Evolutionary conservation across 116 monocot genomes (phyloP).

Genomic region (Trichopus zeylanicus): DNA sequence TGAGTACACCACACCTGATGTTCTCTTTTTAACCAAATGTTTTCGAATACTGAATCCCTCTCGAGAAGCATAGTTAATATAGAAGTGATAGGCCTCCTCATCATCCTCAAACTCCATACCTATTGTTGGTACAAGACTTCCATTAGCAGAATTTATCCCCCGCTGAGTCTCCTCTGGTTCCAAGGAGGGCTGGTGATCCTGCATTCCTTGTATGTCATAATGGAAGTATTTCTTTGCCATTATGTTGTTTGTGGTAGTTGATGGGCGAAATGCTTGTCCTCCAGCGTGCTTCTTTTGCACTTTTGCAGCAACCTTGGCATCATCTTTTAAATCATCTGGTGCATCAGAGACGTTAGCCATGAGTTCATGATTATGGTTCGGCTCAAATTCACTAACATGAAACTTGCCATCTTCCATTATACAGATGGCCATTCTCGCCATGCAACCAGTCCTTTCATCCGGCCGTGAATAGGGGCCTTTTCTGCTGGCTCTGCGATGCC

Average conservation of each 20-base stretch:
- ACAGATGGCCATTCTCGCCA: slow-evolving; percentile 32
- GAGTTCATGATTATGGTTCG: slow-evolving; percentile 51
- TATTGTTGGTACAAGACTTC: slow-evolving; percentile 31
- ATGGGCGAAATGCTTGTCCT: not conserved
- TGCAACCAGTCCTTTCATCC: slow-evolving; percentile 39
- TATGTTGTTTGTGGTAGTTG: not conserved
- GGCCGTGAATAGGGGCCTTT: slow-evolving; percentile 24
- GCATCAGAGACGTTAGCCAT: not conserved
- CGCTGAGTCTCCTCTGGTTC: not conserved
- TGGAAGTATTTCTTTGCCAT: slow-evolving; percentile 1
- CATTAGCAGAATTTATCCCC: slow-evolving; percentile 1
- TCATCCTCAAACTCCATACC: slow-evolving; percentile 63
- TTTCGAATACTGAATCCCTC: slow-evolving; percentile 48
- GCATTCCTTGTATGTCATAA: not conserved
- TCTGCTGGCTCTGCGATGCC: slow-evolving; percentile 24
- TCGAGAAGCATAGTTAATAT: slow-evolving; percentile 30
- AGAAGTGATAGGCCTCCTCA: slow-evolving; percentile 38
- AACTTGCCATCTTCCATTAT: slow-evolving; percentile 26
- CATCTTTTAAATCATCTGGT: not conserved
- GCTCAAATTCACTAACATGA: slow-evolving; percentile 38
- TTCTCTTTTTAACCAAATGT: slow-evolving; percentile 29
- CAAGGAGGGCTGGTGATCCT: not conserved
- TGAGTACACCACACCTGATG: slow-evolving; percentile 34
- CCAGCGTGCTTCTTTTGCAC: slow-evolving; percentile 4
- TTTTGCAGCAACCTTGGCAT: not conserved